Base-by-base conservation (phyloP, 352 stramenopile species). In the Phytophthora pini region DNA sequence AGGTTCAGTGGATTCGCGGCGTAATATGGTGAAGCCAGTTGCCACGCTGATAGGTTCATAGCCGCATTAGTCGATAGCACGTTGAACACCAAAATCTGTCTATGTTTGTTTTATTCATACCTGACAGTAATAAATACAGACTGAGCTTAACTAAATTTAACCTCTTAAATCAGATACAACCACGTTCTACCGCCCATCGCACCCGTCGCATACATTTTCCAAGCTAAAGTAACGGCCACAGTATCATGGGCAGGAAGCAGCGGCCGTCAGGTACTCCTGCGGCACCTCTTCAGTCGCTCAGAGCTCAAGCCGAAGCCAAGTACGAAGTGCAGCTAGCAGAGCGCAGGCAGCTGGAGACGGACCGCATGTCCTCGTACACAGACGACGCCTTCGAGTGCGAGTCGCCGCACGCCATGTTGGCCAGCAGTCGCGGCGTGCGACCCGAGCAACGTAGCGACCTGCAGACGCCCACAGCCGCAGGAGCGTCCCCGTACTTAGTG, bases 341-440 rank as follows among this genome's bases (percentile, higher is more conserved):
- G 58, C 68, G 57, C 7, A 54, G 56, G 32, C 65, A 68, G 45
- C 56, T 73, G 15, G 72, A 80, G 40, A 45, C 66, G 29, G 72
- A 77, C 0, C 63, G 67, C 51, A 76, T 78, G 70, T 79, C 70
- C 7, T 82, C 74, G 12, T 82, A 71, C 53, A 77, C 74, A 40
- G 74, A 82, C 45, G 74, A 74, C 56, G 74, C 74, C 45, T 82
- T 82, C 52, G 71, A 77, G 43, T 82, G 71, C 63, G 74, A 82
- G 43, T 79, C 70, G 20, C 74, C 74, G 41, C 66, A 76, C 38
- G 66, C 72, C 55, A 80, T 81, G 52, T 59, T 82, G 51, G 55
- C 72, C 17, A 68, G 61, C 48, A 65, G 56, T 34, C 39, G 66
- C 31, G 63, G 47, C 0, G 8, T 57, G 39, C 57, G 29, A 17